Evolutionary conservation across 345 rosid species (phyloP), one percentile per base, ranked within the genome.

Genomic region (Pugionium dolabratum): DNA sequence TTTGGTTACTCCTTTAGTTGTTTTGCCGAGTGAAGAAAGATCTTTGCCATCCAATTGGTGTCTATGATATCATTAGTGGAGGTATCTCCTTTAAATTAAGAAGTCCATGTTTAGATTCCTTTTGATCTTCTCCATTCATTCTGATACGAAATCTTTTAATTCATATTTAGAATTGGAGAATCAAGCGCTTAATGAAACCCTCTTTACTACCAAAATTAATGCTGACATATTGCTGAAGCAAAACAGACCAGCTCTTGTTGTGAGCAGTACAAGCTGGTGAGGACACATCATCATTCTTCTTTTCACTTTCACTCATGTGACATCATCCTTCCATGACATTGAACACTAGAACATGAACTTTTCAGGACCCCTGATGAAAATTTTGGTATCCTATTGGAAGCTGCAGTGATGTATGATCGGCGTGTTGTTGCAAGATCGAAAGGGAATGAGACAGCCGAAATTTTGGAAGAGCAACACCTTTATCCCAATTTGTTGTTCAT

Each of bases 251-350:
- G 99, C 96, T 34, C 93, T 94, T 81, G 81, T 94, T 32, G 93
- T 94, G 53, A 94, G 97, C 83, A 94, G 99, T 75, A 94, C 99
- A 59, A 94, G 97, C 81, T 94, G 99, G 99, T 94, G 70, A 79
- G 56, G 85, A 18, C 68, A 58, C 47, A 67, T 47, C 11, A 41
- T 62, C 30, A 26, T 47, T 62, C 46, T 75, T 70, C 18, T 69
- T 11, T 43, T 51, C 43, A n/a, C 40, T 51, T 40, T 55, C 43
- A 58, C 61, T 57, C 42, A 43, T 64, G 51, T 69, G 52, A 29
- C 31, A 18, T 40, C 35, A 68, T 55, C 36, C 1, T 30, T 75
- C 44, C 7, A 3, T 57, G 70, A 34, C 35, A 48, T 1, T 61
- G 64, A 74, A 28, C 31, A 48, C 29, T 47, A 27, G 46, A 59